Evolutionary conservation across 2,329 filamentous ascomycete genomes (phyloP).

Genomic region (Pseudogymnoascus sp.): DNA sequence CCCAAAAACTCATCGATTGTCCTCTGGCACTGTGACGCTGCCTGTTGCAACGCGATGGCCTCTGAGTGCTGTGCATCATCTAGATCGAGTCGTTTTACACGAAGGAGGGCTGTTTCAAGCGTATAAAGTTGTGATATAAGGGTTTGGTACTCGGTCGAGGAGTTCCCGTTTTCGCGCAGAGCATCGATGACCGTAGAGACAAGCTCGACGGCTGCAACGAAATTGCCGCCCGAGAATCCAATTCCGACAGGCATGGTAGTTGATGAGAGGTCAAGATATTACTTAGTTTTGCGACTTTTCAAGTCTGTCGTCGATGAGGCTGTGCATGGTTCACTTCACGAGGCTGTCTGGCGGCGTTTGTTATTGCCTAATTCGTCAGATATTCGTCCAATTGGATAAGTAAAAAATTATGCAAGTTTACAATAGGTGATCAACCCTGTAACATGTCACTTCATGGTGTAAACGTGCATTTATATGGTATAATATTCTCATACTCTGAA

Average conservation of each 20-base stretch:
- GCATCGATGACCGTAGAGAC: conserved; percentile 17
- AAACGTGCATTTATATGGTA: too few relatives aligned
- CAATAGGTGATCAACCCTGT: too few relatives aligned
- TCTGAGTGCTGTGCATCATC: conserved; percentile 18
- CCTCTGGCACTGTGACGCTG: conserved; percentile 21
- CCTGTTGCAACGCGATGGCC: conserved; percentile 20
- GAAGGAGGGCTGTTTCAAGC: conserved; percentile 23
- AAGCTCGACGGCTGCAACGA: conserved; percentile 23
- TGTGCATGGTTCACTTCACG: neutral
- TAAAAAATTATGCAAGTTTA: neutral
- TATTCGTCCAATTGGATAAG: neutral
- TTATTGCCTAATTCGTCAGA: too few relatives aligned
- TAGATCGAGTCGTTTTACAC: conserved; percentile 22
- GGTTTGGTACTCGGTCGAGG: conserved; percentile 9
- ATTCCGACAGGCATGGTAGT: conserved; percentile 23
- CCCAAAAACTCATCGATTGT: conserved; percentile 25
- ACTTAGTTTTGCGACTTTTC: neutral
- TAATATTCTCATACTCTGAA: too few relatives aligned
- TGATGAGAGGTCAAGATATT: conserved; percentile 16
- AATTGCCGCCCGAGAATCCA: conserved; percentile 23
- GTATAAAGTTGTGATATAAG: conserved; percentile 16
- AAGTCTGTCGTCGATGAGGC: neutral
- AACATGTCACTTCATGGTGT: too few relatives aligned
- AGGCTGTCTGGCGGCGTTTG: neutral
- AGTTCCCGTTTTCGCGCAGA: conserved; percentile 14